phyloP scores from a whole-genome alignment of 164 flowering plant species.

The Liquidambar formosana region DNA sequence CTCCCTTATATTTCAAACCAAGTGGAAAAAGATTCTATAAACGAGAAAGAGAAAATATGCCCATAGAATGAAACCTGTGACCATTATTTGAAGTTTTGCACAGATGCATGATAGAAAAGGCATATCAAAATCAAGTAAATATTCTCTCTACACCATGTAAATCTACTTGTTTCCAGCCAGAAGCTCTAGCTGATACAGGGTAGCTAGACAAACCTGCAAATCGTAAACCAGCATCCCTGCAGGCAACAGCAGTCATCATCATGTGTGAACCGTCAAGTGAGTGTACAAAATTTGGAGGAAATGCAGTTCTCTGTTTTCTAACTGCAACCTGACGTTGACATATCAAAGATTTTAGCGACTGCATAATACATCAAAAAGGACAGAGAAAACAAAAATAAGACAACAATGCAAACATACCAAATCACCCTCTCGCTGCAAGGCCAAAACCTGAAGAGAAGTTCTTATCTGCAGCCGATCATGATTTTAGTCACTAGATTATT shows the following conservation, averaged over 20 bases:
- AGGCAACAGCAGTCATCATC: slow-evolving; percentile 99
- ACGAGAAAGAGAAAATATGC: too few species aligned
- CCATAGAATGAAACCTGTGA: too few species aligned
- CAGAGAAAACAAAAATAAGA: not conserved
- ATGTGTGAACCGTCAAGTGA: slow-evolving; percentile 97
- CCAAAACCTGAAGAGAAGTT: slow-evolving; percentile 91
- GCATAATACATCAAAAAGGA: not conserved
- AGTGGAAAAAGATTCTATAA: too few species aligned
- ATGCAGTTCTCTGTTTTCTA: slow-evolving; percentile 86
- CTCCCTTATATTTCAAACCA: too few species aligned
- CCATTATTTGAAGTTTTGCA: too few species aligned
- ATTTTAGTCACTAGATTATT: not conserved
- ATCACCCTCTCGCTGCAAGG: slow-evolving; percentile 73
- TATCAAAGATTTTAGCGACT: not conserved
- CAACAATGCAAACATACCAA: slow-evolving; percentile 39
- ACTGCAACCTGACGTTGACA: slow-evolving; percentile 56
- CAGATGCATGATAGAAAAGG: too few species aligned
- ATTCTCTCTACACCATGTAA: not conserved
- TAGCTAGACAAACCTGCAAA: slow-evolving; percentile 80
- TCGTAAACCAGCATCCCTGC: slow-evolving; percentile 74
- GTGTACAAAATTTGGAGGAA: slow-evolving; percentile 96
- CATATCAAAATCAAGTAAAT: too few species aligned
- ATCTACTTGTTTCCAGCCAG: not conserved
- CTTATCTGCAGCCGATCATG: slow-evolving; percentile 56
- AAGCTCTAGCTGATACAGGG: not conserved